These are phyloP conservation scores for Penicillium decumbens DNA, from an alignment of 2,329 filamentous ascomycete genomes.

Conservation along the genomic window DNA sequence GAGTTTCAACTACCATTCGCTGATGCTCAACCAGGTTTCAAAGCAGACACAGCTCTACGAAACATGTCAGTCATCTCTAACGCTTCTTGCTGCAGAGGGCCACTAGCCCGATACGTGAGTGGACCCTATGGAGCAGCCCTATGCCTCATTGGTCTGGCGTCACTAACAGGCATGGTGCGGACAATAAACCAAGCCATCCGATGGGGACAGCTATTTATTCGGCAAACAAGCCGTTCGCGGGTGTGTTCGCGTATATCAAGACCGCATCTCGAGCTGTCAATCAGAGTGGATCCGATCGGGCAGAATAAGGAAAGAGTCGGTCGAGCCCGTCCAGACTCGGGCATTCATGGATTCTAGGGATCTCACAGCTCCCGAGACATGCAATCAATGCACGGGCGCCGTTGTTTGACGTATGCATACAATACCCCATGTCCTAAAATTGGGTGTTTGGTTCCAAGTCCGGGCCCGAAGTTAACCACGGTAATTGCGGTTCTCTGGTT, in stretches of 20 bases:
- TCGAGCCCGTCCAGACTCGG: background rate
- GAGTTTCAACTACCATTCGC: background rate
- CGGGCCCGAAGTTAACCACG: background rate
- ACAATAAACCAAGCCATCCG: conserved; percentile 11
- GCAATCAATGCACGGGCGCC: background rate
- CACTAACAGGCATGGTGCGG: conserved; percentile 6
- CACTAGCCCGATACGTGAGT: background rate
- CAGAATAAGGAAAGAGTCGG: background rate
- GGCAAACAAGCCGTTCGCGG: background rate
- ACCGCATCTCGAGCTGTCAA: background rate
- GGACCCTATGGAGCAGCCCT: conserved; percentile 10
- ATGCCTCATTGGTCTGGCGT: background rate
- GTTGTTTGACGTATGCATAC: background rate
- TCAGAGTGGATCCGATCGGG: background rate
- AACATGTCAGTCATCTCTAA: too few relatives aligned
- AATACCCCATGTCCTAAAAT: conserved; percentile 5
- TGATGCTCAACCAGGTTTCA: background rate
- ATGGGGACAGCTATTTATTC: conserved; percentile 1
- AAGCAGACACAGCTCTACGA: too few relatives aligned
- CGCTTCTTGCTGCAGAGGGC: background rate
- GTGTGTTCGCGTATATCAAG: background rate
- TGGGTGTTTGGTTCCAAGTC: background rate
- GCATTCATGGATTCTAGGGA: background rate
- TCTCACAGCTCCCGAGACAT: background rate
- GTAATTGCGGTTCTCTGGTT: background rate